A percentile compares a stretch with the other conserved stretches of the same genome.
phyloP scores from a whole-genome alignment of 2,329 filamentous ascomycete genomes.

The Paraphoma sp. region DNA sequence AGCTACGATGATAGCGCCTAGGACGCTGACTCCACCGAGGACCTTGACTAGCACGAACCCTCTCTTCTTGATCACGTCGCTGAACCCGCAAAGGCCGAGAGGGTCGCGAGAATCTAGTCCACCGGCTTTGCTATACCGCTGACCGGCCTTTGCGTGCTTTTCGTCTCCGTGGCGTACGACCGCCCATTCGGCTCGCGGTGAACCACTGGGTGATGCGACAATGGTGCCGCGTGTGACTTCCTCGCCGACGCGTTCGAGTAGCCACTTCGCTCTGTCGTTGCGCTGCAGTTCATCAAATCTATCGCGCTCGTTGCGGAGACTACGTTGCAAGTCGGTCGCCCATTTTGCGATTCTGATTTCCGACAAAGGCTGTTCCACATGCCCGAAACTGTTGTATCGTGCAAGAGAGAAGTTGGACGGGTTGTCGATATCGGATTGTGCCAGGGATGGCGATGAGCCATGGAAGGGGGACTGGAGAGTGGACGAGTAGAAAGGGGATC shows the following conservation, averaged over 20 bases:
- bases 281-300: conserved; percentile 67
- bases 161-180: conserved; percentile 34
- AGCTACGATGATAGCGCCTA: conserved; percentile 72
- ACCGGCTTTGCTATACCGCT: conserved; percentile 28
- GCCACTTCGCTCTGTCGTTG: conserved; percentile 71
- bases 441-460: conserved; percentile 43
- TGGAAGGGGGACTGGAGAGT: conserved; percentile 45
- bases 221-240: conserved; percentile 58
- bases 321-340: conserved; percentile 81
- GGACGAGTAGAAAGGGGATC: conserved; percentile 42
- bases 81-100: conserved; percentile 75
- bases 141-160: conserved; percentile 34
- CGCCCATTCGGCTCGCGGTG: conserved; percentile 43
- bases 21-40: conserved; percentile 73
- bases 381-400: conserved; percentile 59
- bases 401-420: conserved; percentile 45
- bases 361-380: conserved; percentile 66
- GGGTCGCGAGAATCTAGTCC: conserved; percentile 72
- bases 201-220: conserved; percentile 29
- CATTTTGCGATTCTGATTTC: conserved; percentile 80
- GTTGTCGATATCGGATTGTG: conserved; percentile 32
- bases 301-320: conserved; percentile 74
- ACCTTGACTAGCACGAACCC: conserved; percentile 75
- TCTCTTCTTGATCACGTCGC: conserved; percentile 68
- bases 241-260: conserved; percentile 71